Evolutionary conservation across 2,329 filamentous ascomycete genomes (phyloP), one percentile per base, ranked within the genome.

Genomic region (Exophiala bonariae): DNA sequence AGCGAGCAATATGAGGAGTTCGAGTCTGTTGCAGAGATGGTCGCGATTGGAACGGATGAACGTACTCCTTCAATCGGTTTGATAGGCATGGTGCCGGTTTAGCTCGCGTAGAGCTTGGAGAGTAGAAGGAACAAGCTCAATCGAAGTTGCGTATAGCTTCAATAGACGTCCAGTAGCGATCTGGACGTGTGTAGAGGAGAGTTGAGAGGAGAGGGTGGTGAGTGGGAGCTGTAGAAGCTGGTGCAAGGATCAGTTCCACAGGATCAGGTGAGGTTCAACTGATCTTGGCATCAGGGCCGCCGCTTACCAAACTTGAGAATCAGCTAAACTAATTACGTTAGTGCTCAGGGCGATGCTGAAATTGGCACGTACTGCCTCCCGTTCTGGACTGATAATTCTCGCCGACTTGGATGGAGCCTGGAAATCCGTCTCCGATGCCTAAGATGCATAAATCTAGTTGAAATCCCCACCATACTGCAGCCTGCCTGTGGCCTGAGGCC

Each of bases 31-130:
- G n/a, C 18, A 30, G 26, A 26, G 44, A 42, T 7, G 14, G 18
- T 42, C n/a, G 36, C 20, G 34, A n/a, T 16, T 34, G 35, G 46
- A 49, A 44, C 44, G 50, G 58, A 45, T 55, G 43, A 44, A 70
- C 71, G 44, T 71, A 74, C 71, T 64, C 71, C 71, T 60, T 68
- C 71, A 57, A 74, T 74, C 49, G 71, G 71, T 62, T 68, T 63
- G 55, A 74, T 62, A 56, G 69, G 63, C 69, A 73, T 73, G 63
- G 62, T 64, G 63, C 55, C 32, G 39, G 44, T 32, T 18, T 26
- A 47, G 54, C 48, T 54, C 48, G 41, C 26, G 34, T 11, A 19
- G 40, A 58, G 59, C 59, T 60, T 57, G 14, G 23, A 44, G 6
- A 6, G 46, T 36, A 13, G 35, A 8, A 18, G 17, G 9, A 8